Evolutionary conservation across 2,329 filamentous ascomycete species (phyloP).

Genomic region (Alternaria dauci): DNA sequence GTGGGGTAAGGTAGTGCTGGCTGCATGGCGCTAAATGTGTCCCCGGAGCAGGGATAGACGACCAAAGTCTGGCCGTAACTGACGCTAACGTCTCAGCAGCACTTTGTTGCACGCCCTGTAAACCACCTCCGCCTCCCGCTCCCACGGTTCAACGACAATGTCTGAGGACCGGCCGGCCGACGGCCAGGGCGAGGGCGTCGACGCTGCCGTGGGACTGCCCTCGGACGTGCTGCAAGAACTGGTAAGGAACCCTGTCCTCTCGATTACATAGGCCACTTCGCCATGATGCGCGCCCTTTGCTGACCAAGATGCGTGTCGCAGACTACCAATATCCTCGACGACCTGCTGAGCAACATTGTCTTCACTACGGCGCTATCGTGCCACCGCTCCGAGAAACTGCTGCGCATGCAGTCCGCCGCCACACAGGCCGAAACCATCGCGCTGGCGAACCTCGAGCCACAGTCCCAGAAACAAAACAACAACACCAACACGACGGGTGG

Average conservation of each 20-base stretch:
- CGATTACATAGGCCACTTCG: slow-evolving; percentile 8
- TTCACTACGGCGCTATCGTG: slow-evolving; percentile 77
- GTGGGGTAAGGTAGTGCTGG: slow-evolving; percentile 17
- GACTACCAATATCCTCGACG: slow-evolving; percentile 68
- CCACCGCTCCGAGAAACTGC: slow-evolving; percentile 80
- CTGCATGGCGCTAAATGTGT: slow-evolving; percentile 27
- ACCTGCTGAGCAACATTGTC: slow-evolving; percentile 78
- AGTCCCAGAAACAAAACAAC: slow-evolving; percentile 38
- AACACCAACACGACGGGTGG: slow-evolving; percentile 50
- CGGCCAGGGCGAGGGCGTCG: slow-evolving; percentile 38
- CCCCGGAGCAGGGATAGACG: slow-evolving; percentile 24
- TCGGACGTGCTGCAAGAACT: slow-evolving; percentile 42
- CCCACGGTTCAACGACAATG: slow-evolving; percentile 38
- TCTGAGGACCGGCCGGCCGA: slow-evolving; percentile 48
- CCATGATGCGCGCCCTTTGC: slow-evolving; percentile 33
- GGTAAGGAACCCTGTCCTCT: slow-evolving; percentile 31
- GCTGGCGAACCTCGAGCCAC: slow-evolving; percentile 47
- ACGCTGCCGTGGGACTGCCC: slow-evolving; percentile 36
- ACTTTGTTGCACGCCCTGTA: slow-evolving; percentile 26
- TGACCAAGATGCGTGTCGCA: slow-evolving; percentile 27
- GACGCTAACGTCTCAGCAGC: slow-evolving; percentile 33
- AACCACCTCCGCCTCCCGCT: slow-evolving; percentile 18
- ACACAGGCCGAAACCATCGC: slow-evolving; percentile 52
- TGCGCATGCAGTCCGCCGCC: slow-evolving; percentile 70
- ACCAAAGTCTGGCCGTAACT: slow-evolving; percentile 32